Evolutionary conservation across 2,329 filamentous ascomycete species (phyloP).

Genomic region (Huntiella abstrusa): DNA sequence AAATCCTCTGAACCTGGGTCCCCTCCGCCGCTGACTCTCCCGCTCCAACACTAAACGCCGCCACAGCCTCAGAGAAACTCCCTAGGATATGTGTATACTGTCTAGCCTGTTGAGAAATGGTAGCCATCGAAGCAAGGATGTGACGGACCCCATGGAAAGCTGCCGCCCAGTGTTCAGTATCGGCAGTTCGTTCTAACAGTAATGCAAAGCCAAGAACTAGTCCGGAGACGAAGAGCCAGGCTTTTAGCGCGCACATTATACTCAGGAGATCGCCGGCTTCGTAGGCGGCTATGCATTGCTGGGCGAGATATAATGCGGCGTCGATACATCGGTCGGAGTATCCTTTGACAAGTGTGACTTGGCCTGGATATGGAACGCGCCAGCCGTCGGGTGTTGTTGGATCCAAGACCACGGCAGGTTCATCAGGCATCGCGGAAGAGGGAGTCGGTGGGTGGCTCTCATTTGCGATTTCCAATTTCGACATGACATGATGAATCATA

Average conservation of each 20-base stretch:
- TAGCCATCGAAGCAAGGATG: slow-evolving; percentile 28
- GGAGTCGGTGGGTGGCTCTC: background rate
- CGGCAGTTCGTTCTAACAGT: slow-evolving; percentile 2
- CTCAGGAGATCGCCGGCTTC: slow-evolving; percentile 22
- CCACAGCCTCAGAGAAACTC: slow-evolving; percentile 25
- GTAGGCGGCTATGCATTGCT: slow-evolving; percentile 26
- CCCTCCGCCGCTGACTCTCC: background rate
- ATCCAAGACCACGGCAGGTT: background rate
- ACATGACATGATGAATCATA: slow-evolving; percentile 12
- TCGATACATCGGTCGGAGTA: slow-evolving; percentile 29
- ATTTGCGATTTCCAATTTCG: slow-evolving; percentile 13
- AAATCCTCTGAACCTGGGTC: slow-evolving; percentile 6
- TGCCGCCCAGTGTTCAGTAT: slow-evolving; percentile 5
- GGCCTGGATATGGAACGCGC: background rate
- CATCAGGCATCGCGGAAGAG: background rate
- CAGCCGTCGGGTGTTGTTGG: background rate
- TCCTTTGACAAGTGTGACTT: slow-evolving; percentile 2
- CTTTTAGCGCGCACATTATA: slow-evolving; percentile 33
- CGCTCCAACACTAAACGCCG: slow-evolving; percentile 19
- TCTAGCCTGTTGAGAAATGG: slow-evolving; percentile 33
- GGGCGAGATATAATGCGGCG: slow-evolving; percentile 29
- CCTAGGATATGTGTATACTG: slow-evolving; percentile 39
- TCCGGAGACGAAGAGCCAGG: slow-evolving; percentile 12
- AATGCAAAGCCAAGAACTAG: slow-evolving; percentile 12
- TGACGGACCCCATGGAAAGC: slow-evolving; percentile 31